Evolutionary conservation across 306 rosid genomes (phyloP), one percentile per base, ranked within the genome.

Genomic region (Vigna unguiculata): DNA sequence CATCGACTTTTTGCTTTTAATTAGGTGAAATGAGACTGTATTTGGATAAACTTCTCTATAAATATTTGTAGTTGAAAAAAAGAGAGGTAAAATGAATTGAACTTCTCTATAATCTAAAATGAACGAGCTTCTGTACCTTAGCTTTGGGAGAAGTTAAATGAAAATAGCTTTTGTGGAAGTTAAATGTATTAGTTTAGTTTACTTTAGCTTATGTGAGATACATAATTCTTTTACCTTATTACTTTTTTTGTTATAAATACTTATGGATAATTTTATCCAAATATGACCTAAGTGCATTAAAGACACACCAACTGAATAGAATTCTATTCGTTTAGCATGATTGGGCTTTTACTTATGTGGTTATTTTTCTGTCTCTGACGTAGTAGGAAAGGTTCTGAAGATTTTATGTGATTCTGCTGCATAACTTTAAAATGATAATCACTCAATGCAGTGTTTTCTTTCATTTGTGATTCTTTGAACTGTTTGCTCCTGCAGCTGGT

Each of bases 401-500:
- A 45, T 71, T 9, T 46, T 54, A n/a, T 47, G 16, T 22, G 46
- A 19, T 55, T 38, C 45, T 57, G 34, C 36, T 77, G 74, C 53
- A 22, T 72, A 64, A 47, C 36, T 74, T 70, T 54, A 66, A 41
- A 47, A 0, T 14, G 15, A 60, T 16, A 25, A 30, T 60, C 22
- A 28, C 13, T 15, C 17, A n/a, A 0, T 19, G 32, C 20, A 11
- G 21, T 48, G 14, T 20, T 72, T 68, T 17, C n/a, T 4, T 45
- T 11, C 34, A 4, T 65, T 21, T 74, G 38, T 20, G 47, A 69
- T 54, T 70, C 53, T 53, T 66, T 4, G 7, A 74, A 32, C 30
- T 60, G 22, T 83, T 51, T 64, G 40, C 30, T 55, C 55, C 51
- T 28, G 67, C 25, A 24, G 71, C 6, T 77, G 78, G 40, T 85